Percentiles rank a stretch among this genome's conserved stretches.
phyloP scores from a whole-genome alignment of 257 asterid species.

The Mentha longifolia region DNA sequence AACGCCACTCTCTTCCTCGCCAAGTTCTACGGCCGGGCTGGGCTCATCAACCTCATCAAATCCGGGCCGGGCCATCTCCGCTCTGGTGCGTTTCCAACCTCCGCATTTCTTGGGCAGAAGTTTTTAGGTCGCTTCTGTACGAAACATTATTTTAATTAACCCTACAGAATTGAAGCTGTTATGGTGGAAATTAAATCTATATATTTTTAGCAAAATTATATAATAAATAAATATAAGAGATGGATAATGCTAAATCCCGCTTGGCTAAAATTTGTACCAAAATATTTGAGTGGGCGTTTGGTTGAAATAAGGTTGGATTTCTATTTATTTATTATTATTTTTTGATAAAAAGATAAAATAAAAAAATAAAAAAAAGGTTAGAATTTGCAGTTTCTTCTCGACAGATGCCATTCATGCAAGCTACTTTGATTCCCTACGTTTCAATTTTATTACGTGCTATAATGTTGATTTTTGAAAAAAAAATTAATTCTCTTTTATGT shows the following conservation, averaged over 20 bases:
- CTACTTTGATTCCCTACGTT: background rate
- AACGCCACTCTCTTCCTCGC: constrained; percentile 88
- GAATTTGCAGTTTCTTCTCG: constrained; percentile 33
- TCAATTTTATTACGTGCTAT: no score
- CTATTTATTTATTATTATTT: background rate
- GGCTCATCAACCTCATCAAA: constrained; percentile 71
- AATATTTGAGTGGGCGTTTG: constrained; percentile 21
- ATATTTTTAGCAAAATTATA: background rate
- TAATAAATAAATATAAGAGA: no score
- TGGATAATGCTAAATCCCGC: background rate
- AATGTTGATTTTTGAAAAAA: no score
- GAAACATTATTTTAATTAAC: constrained; percentile 35
- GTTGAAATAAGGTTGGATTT: constrained; percentile 28
- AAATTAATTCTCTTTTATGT: no score
- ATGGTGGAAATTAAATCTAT: background rate
- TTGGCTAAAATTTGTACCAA: constrained; percentile 6
- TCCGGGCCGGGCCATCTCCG: constrained; percentile 70
- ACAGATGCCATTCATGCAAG: constrained; percentile 43
- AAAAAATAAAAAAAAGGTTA: no score
- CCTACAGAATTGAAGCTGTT: background rate
- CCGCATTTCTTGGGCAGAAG: constrained; percentile 37
- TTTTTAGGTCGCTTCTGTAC: constrained; percentile 61
- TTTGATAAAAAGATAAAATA: no score
- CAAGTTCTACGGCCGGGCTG: constrained; percentile 89
- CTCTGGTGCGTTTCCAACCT: constrained; percentile 58